A percentile compares a stretch with the other conserved stretches of the same genome.
Conservation (phyloP, 2,329 filamentous ascomycete species). For the Colletotrichum magnum region DNA sequence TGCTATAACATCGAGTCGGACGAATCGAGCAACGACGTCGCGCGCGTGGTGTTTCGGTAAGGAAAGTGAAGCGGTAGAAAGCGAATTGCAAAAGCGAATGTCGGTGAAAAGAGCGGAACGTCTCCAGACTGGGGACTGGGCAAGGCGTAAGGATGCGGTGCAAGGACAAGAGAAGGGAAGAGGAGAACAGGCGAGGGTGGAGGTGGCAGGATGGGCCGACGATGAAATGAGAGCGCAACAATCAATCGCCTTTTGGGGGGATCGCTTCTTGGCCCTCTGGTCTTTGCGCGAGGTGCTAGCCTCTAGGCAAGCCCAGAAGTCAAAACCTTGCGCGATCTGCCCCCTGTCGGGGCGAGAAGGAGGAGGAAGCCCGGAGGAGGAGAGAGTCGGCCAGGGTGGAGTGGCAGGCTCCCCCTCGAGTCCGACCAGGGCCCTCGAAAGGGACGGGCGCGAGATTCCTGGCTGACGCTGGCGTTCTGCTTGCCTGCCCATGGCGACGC, state of each 20-base stretch:
- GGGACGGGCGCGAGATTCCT: constrained; percentile 26
- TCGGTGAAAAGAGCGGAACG: constrained; percentile 42
- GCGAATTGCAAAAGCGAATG: constrained; percentile 34
- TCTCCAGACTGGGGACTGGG: constrained; percentile 35
- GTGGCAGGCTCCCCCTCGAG: constrained; percentile 4
- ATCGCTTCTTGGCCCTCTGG: background rate
- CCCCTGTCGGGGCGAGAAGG: constrained; percentile 11
- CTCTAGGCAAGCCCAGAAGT: constrained; percentile 3
- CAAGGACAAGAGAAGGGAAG: constrained; percentile 39
- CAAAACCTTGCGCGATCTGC: constrained; percentile 31
- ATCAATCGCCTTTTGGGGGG: constrained; percentile 13
- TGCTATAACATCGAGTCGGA: constrained; percentile 40
- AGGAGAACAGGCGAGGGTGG: constrained; percentile 35
- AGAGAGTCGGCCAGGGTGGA: background rate
- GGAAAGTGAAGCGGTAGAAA: constrained; percentile 31
- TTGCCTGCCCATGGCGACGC: constrained; percentile 33
- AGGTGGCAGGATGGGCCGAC: constrained; percentile 40
- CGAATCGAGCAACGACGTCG: constrained; percentile 14
- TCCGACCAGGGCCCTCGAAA: constrained; percentile 28
- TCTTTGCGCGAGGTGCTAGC: constrained; percentile 4
- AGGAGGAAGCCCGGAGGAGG: constrained; percentile 5
- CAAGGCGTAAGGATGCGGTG: constrained; percentile 39
- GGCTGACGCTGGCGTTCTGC: background rate
- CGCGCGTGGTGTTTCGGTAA: constrained; percentile 34
- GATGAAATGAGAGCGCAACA: constrained; percentile 38